phyloP scores from a whole-genome alignment of 345 rosid genomes.

The Eucalyptus regnans region DNA sequence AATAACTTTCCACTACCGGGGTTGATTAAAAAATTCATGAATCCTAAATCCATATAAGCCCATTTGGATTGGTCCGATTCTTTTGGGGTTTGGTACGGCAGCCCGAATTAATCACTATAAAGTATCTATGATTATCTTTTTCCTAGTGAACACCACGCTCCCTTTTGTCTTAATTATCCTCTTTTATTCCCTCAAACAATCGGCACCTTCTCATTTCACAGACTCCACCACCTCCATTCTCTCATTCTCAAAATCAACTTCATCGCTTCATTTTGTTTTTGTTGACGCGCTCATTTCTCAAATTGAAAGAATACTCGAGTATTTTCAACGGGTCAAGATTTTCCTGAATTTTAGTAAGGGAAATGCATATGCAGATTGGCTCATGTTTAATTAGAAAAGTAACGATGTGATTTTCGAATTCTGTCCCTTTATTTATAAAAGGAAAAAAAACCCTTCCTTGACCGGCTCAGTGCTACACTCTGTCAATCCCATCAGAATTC shows the following conservation, averaged over 20 bases:
- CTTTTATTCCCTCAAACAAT: neutral
- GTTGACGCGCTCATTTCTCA: neutral
- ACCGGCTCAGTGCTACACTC: neutral
- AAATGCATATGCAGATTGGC: neutral
- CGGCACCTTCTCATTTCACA: neutral
- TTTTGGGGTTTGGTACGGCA: neutral
- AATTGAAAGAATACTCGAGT: too few species aligned
- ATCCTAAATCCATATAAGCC: neutral
- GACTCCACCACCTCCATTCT: neutral
- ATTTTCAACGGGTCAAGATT: neutral
- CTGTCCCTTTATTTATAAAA: neutral
- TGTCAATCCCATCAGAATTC: neutral
- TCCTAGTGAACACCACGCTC: neutral
- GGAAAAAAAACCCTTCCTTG: neutral
- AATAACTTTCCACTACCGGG: neutral
- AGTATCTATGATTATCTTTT: neutral
- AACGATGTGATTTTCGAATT: neutral
- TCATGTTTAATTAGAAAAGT: neutral
- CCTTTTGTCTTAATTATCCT: neutral
- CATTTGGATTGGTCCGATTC: neutral
- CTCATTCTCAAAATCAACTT: neutral
- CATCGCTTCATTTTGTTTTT: neutral
- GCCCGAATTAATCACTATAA: neutral
- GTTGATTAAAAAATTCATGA: neutral
- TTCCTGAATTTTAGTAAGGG: too few species aligned